Conservation (phyloP, 2,329 filamentous ascomycete genomes). For the Pseudonectria buxi region DNA sequence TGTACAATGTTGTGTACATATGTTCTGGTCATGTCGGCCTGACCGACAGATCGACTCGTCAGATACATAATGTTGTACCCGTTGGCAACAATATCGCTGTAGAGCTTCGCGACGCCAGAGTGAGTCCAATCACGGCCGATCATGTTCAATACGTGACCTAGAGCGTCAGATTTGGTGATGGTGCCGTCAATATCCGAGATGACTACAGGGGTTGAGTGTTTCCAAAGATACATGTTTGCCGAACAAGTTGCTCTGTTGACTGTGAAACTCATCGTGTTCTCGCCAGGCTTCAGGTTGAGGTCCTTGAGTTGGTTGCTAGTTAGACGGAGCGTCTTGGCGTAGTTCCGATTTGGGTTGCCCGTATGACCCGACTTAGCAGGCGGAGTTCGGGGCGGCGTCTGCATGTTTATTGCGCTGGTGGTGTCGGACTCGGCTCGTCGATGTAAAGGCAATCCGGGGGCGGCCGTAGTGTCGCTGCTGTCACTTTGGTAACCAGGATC, state of each 20-base stretch:
- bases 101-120: constrained; percentile 90
- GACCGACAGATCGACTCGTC: constrained; percentile 87
- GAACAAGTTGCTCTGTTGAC: constrained; percentile 91
- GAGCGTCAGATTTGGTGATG: constrained; percentile 93
- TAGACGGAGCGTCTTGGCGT: constrained; percentile 90
- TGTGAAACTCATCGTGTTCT: constrained; percentile 91
- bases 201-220: constrained; percentile 82
- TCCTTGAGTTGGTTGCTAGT: constrained; percentile 93
- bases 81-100: constrained; percentile 89
- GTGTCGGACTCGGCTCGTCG: constrained; percentile 61
- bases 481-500: constrained; percentile 96
- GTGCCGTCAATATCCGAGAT: constrained; percentile 99
- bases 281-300: constrained; percentile 72
- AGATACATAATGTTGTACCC: constrained; percentile 99
- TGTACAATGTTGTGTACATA: constrained; percentile 88
- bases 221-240: constrained; percentile 92
- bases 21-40: constrained; percentile 81
- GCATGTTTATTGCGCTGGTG: constrained; percentile 43
- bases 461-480: constrained; percentile 55
- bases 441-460: constrained; percentile 42
- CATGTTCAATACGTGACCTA: constrained; percentile 92
- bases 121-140: constrained; percentile 98
- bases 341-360: constrained; percentile 73
- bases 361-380: constrained; percentile 53
- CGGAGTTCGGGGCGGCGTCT: constrained; percentile 64